phyloP scores from a whole-genome alignment of 2,329 filamentous ascomycete species.

The Cercospora zeina region DNA sequence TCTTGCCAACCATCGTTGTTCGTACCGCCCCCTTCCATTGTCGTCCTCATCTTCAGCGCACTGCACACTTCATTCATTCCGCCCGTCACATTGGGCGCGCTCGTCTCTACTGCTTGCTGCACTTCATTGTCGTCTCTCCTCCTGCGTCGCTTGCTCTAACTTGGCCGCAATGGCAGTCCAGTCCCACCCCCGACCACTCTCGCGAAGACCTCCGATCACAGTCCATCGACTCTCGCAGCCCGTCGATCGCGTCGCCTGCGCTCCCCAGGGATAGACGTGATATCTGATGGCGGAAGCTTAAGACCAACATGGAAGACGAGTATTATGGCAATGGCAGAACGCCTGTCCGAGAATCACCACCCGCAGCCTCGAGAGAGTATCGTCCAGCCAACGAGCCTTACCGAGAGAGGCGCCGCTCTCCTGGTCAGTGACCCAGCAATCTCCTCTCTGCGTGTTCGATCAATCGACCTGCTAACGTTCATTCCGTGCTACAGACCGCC shows the following conservation, averaged over 20 bases:
- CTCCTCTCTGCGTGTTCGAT: background rate
- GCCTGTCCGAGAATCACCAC: slow-evolving; percentile 20
- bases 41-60: slow-evolving; percentile 15
- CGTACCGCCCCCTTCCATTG: slow-evolving; percentile 31
- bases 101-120: slow-evolving; percentile 11
- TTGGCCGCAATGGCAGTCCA: slow-evolving; percentile 16
- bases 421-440: slow-evolving; percentile 26
- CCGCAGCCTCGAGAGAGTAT: slow-evolving; percentile 30
- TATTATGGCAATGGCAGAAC: slow-evolving; percentile 26
- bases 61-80: slow-evolving; percentile 6
- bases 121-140: slow-evolving; percentile 11
- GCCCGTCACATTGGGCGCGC: slow-evolving; percentile 11
- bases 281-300: slow-evolving; percentile 6
- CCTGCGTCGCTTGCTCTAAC: slow-evolving; percentile 14
- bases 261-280: background rate
- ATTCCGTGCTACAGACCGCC: slow-evolving; percentile 33
- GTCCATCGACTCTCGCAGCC: background rate
- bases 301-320: slow-evolving; percentile 26
- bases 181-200: slow-evolving; percentile 6
- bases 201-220: background rate
- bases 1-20: slow-evolving; percentile 37
- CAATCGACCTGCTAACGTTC: slow-evolving; percentile 13
- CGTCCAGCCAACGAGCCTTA: slow-evolving; percentile 33
- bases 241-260: slow-evolving; percentile 4
- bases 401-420: slow-evolving; percentile 35